Evolutionary conservation across 805 yeast species (phyloP).

Genomic region (Naumovozyma castellii): DNA sequence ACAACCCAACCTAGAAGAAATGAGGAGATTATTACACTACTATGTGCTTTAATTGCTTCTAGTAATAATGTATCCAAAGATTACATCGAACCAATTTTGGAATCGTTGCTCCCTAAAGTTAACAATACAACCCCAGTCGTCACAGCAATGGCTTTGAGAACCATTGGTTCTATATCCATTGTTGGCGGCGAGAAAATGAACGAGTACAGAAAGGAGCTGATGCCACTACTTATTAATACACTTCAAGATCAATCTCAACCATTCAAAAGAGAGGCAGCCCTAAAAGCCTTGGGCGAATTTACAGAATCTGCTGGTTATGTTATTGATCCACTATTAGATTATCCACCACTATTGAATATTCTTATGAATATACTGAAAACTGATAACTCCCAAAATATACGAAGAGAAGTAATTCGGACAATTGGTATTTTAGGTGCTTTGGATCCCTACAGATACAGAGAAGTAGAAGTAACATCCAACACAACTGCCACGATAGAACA

Average conservation of each 20-base stretch:
- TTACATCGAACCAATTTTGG: slow-evolving; percentile 78
- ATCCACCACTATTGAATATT: slow-evolving; percentile 74
- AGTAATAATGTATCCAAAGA: slow-evolving; percentile 76
- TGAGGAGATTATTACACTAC: slow-evolving; percentile 73
- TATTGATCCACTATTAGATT: slow-evolving; percentile 79
- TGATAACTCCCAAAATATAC: slow-evolving; percentile 61
- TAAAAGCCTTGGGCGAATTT: slow-evolving; percentile 74
- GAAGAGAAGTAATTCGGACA: slow-evolving; percentile 79
- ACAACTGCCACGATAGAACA: slow-evolving; percentile 46
- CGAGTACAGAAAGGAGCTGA: slow-evolving; percentile 58
- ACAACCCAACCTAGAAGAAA: slow-evolving; percentile 61
- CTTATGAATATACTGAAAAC: slow-evolving; percentile 69
- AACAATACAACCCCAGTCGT: slow-evolving; percentile 64
- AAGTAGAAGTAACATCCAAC: slow-evolving; percentile 63
- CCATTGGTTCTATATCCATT: slow-evolving; percentile 76
- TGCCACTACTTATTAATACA: slow-evolving; percentile 79
- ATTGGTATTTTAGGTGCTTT: slow-evolving; percentile 88
- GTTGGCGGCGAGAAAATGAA: slow-evolving; percentile 81
- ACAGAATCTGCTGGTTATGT: slow-evolving; percentile 89
- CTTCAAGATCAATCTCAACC: slow-evolving; percentile 84
- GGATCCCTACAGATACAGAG: slow-evolving; percentile 88
- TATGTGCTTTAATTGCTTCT: slow-evolving; percentile 62
- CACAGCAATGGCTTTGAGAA: slow-evolving; percentile 70
- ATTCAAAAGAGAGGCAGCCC: slow-evolving; percentile 75
- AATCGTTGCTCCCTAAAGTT: slow-evolving; percentile 68